Base-by-base conservation (phyloP, 208 protist genomes). In the Acanthamoeba lenticulata region DNA sequence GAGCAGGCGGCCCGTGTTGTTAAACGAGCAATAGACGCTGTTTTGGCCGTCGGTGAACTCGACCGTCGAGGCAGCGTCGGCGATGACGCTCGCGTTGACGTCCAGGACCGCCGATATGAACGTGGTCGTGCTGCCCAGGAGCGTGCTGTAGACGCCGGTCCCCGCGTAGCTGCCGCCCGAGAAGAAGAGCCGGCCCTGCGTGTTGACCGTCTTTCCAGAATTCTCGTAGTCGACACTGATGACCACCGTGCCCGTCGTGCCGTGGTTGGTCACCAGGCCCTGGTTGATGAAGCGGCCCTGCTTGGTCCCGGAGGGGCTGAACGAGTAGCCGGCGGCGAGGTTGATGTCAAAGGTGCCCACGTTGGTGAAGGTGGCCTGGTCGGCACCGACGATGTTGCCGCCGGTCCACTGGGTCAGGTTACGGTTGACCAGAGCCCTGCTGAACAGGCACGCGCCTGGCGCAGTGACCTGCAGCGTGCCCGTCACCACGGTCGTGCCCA, bases 131-230 rank as follows among this genome's bases (percentile, higher is more conserved):
- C 86, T 57, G 7, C 86, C 86, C 36, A 24, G 72, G 40, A 67
- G 57, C 36, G 86, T 57, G 36, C 74, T 19, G 65, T 92, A 92
- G 65, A 32, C 45, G 27, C 86, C 86, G n/a, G 36, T 44, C 2
- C 38, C 65, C 36, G 57, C 74, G 86, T 92, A 92, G 86, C 86
- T 92, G n/a, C 86, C 86, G 55, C 86, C 86, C 21, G 15, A 45
- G 65, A 92, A 57, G 5, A 40, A 32, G 9, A 92, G 86, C 15
- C 86, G 36, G 15, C 86, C 86, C 36, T 15, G 19, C 19, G 38
- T 49, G 36, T 77, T 38, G 24, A 49, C 55, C 27, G 65, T 74
- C 38, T 92, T 24, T 49, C 74, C 74, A 44, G 40, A 15, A 17
- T 92, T 92, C n/a, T 79, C 44, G 57, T 52, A 74, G 45, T 52